A percentile compares a stretch with the other conserved stretches of the same genome.
Conservation (phyloP, 2,329 filamentous ascomycete species). For the Fusarium sp. region DNA sequence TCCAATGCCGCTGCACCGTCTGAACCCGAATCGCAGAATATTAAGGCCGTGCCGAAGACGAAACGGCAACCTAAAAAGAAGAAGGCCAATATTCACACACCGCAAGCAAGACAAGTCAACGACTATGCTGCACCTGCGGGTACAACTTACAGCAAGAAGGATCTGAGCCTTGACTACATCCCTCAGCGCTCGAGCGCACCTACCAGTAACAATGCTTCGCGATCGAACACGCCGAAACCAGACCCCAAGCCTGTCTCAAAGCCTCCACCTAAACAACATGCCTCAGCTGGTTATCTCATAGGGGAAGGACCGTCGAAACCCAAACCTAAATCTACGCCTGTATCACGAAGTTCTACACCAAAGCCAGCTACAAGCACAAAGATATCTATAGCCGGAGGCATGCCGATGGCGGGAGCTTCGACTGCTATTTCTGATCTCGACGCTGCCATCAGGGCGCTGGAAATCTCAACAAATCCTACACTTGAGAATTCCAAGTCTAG, state of each 20-base stretch:
- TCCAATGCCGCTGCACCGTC: slow-evolving; percentile 37
- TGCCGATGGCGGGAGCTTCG: slow-evolving; percentile 83
- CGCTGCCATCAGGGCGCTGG: slow-evolving; percentile 86
- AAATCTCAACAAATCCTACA: slow-evolving; percentile 89
- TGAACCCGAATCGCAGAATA: slow-evolving; percentile 31
- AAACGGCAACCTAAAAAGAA: slow-evolving; percentile 63
- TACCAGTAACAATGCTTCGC: slow-evolving; percentile 49
- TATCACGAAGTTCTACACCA: slow-evolving; percentile 62
- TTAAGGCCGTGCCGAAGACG: slow-evolving; percentile 59
- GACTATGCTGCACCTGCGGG: slow-evolving; percentile 74
- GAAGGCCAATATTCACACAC: slow-evolving; percentile 70
- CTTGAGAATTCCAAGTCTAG: slow-evolving; percentile 65
- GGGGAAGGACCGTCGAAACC: slow-evolving; percentile 73
- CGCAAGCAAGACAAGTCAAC: slow-evolving; percentile 65
- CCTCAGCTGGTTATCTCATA: slow-evolving; percentile 79
- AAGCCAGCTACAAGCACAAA: slow-evolving; percentile 68
- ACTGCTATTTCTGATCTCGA: slow-evolving; percentile 76
- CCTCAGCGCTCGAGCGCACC: slow-evolving; percentile 56
- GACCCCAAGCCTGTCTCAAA: slow-evolving; percentile 46
- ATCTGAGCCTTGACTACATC: slow-evolving; percentile 77
- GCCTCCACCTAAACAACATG: slow-evolving; percentile 62
- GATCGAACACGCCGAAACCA: slow-evolving; percentile 49
- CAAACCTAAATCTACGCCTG: slow-evolving; percentile 64
- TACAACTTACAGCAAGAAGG: slow-evolving; percentile 77
- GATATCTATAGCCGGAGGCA: slow-evolving; percentile 77